Percentiles rank a stretch among this genome's conserved stretches.
phyloP scores from a whole-genome alignment of 371 early-diverging fungal species.

The Mucor racemosus region DNA sequence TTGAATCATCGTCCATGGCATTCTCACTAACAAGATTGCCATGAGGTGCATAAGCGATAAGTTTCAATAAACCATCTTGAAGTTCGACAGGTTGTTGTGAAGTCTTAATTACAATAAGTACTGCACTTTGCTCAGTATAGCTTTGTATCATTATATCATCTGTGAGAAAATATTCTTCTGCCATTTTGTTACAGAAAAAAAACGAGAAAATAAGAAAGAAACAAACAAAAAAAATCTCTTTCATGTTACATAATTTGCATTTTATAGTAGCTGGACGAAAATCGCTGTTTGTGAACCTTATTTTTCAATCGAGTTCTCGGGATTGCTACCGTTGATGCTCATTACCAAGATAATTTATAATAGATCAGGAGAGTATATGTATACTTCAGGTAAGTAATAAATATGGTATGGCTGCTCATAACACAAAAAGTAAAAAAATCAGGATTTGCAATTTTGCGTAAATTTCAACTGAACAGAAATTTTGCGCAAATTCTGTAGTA shows the following conservation, averaged over 20 bases:
- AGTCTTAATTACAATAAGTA: conserved; percentile 52
- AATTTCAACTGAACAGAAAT: too few species aligned
- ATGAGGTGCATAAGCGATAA: conserved; percentile 59
- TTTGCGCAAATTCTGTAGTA: too few species aligned
- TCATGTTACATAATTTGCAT: neutral
- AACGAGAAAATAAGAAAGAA: neutral
- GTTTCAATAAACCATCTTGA: conserved; percentile 63
- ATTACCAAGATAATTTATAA: too few species aligned
- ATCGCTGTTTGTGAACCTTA: neutral
- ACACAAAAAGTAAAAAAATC: neutral
- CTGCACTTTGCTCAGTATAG: conserved; percentile 19
- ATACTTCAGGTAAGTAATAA: too few species aligned
- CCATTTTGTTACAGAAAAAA: neutral
- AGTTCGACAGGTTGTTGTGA: conserved; percentile 61
- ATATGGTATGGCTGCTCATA: too few species aligned
- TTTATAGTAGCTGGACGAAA: neutral
- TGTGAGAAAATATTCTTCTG: conserved; percentile 7
- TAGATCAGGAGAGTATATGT: too few species aligned
- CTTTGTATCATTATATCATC: conserved; percentile 8
- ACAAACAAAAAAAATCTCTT: neutral
- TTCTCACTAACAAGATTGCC: conserved; percentile 55
- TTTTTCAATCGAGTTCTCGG: neutral
- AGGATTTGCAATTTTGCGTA: too few species aligned
- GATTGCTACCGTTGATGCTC: neutral
- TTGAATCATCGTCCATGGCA: conserved; percentile 49